phyloP scores from a whole-genome alignment of 371 early-diverging fungal genomes.

The Syncephalis plumigaleata region DNA sequence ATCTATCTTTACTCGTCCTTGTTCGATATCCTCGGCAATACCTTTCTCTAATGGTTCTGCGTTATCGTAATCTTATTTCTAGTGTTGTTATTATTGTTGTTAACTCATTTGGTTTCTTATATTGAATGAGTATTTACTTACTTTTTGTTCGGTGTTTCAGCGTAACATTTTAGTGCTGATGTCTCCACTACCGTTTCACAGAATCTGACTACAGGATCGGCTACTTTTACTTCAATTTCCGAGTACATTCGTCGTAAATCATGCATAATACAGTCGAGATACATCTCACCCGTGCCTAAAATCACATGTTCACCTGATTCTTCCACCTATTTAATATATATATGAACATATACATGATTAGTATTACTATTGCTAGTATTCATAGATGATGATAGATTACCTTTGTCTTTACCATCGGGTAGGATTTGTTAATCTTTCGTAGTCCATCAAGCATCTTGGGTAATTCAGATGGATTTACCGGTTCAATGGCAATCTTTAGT shows the following conservation, averaged over 20 bases:
- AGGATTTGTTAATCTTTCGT: conserved; percentile 85
- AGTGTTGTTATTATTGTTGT: conserved; percentile 1
- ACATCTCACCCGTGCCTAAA: conserved; percentile 87
- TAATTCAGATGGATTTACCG: conserved; percentile 89
- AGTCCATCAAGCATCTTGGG: conserved; percentile 96
- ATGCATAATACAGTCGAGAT: conserved; percentile 89
- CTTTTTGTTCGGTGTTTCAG: conserved; percentile 95
- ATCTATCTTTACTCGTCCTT: conserved; percentile 39
- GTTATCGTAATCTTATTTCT: conserved; percentile 92
- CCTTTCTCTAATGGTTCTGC: conserved; percentile 84
- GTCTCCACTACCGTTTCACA: conserved; percentile 93
- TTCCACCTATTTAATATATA: conserved; percentile 35
- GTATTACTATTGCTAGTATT: neutral
- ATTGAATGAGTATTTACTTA: conserved; percentile 19
- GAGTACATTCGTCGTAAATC: conserved; percentile 86
- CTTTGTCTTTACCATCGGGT: conserved; percentile 81
- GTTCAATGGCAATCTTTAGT: conserved; percentile 90
- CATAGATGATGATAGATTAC: conserved; percentile 12
- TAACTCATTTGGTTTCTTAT: too few relatives aligned
- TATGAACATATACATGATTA: neutral
- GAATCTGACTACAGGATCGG: conserved; percentile 91
- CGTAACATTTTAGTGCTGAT: conserved; percentile 84
- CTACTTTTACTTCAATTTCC: conserved; percentile 91
- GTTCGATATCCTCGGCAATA: conserved; percentile 82
- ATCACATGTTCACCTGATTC: conserved; percentile 95